phyloP scores from a whole-genome alignment of 352 stramenopile species.

The Phytophthora europaea region DNA sequence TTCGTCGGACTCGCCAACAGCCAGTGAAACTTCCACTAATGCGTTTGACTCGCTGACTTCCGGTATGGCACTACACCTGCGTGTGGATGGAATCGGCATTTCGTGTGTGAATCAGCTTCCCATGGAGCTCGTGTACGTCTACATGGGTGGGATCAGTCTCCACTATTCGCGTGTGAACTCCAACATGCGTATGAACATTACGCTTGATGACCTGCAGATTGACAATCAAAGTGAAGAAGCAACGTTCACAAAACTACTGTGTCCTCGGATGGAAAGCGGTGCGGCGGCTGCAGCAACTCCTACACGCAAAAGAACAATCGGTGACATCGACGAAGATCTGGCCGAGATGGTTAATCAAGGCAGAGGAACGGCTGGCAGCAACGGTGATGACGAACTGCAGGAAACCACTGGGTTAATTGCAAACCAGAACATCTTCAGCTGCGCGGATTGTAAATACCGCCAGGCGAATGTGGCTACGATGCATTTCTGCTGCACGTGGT shows the following conservation, averaged over 20 bases:
- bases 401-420: conserved; percentile 61
- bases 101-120: conserved; percentile 90
- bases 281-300: conserved; percentile 16
- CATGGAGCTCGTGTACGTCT: conserved; percentile 89
- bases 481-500: conserved; percentile 92
- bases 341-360: conserved; percentile 53
- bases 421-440: conserved; percentile 83
- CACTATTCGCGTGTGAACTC: conserved; percentile 81
- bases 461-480: conserved; percentile 83
- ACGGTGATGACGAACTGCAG: conserved; percentile 32
- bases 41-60: conserved; percentile 74
- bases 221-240: conserved; percentile 90
- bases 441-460: conserved; percentile 85
- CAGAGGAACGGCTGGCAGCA: conserved; percentile 15
- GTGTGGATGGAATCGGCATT: conserved; percentile 82
- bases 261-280: conserved; percentile 65
- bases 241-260: conserved; percentile 87
- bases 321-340: conserved; percentile 62
- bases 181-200: conserved; percentile 90
- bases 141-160: conserved; percentile 82
- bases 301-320: conserved; percentile 49
- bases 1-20: conserved; percentile 73
- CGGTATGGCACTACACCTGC: conserved; percentile 75
- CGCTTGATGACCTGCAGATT: conserved; percentile 87
- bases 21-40: conserved; percentile 83